A percentile compares a stretch with the other conserved stretches of the same genome.
Evolutionary conservation across 2,329 filamentous ascomycete species (phyloP).

Genomic region (Simplicillium sp.): DNA sequence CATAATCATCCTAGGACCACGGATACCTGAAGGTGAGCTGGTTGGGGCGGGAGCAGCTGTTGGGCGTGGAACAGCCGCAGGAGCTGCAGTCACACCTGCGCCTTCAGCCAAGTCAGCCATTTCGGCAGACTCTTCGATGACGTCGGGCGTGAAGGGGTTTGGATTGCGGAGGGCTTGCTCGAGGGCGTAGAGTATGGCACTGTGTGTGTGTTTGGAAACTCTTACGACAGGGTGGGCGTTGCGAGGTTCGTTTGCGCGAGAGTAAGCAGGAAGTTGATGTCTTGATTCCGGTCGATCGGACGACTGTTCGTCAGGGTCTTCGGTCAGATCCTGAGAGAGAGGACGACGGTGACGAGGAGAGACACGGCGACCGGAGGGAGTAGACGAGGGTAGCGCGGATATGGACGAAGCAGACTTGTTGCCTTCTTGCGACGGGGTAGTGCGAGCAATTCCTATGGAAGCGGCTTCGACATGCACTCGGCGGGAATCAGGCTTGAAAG

Average conservation of each 20-base stretch:
- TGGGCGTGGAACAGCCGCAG: constrained; percentile 33
- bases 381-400: constrained; percentile 31
- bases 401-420: constrained; percentile 13
- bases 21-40: constrained; percentile 56
- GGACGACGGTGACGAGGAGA: constrained; percentile 18
- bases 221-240: constrained; percentile 41
- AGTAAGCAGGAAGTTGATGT: constrained; percentile 17
- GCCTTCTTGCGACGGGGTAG: constrained; percentile 16
- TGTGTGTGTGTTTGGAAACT: constrained; percentile 76
- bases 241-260: constrained; percentile 16
- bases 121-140: constrained; percentile 77
- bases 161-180: constrained; percentile 84
- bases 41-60: constrained; percentile 40
- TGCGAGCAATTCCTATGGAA: constrained; percentile 37
- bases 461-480: constrained; percentile 36
- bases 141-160: constrained; percentile 72
- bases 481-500: constrained; percentile 27
- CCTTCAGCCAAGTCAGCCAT: constrained; percentile 74
- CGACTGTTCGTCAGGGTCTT: constrained; percentile 31
- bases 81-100: constrained; percentile 43
- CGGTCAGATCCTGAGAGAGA: constrained; percentile 39
- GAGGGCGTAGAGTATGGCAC: constrained; percentile 84
- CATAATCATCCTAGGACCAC: constrained; percentile 87
- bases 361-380: constrained; percentile 3
- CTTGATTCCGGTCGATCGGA: constrained; percentile 18